A percentile compares a stretch with the other conserved stretches of the same genome.
These are phyloP conservation scores for Recurvomyces mirabilis DNA, from an alignment of 495 filamentous ascomycete genomes.

Conservation along the genomic window DNA sequence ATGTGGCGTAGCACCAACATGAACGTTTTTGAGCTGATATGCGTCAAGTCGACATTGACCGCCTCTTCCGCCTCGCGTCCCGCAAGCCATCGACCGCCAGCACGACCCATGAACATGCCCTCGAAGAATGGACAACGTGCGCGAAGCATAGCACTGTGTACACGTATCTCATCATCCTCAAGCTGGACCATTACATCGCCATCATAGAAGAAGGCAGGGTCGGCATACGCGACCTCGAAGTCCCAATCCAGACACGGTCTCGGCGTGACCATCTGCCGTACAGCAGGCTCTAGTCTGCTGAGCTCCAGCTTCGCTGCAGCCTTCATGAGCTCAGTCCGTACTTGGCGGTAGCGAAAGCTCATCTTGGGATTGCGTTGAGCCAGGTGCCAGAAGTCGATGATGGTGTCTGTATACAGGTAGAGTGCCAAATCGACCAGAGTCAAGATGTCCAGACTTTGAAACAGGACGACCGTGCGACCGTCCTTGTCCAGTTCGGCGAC, in stretches of 20 bases:
- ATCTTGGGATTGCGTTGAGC: slow-evolving; percentile 49
- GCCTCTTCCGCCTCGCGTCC: slow-evolving; percentile 39
- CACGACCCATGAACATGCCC: slow-evolving; percentile 75
- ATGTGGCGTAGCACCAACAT: slow-evolving; percentile 67
- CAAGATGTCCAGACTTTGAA: slow-evolving; percentile 60
- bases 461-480: slow-evolving; percentile 42
- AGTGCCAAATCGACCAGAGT: slow-evolving; percentile 66
- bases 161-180: slow-evolving; percentile 50
- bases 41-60: slow-evolving; percentile 69
- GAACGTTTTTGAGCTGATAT: slow-evolving; percentile 63
- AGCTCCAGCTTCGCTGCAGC: slow-evolving; percentile 57
- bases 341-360: slow-evolving; percentile 59
- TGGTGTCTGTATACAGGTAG: slow-evolving; percentile 68
- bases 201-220: slow-evolving; percentile 58
- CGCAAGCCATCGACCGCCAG: slow-evolving; percentile 71
- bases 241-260: slow-evolving; percentile 53
- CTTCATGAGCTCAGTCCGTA: slow-evolving; percentile 74
- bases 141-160: slow-evolving; percentile 68
- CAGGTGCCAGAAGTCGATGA: slow-evolving; percentile 76
- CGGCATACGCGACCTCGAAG: slow-evolving; percentile 52
- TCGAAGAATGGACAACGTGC: slow-evolving; percentile 87
- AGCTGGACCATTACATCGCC: slow-evolving; percentile 70
- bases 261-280: slow-evolving; percentile 58
- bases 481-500: slow-evolving; percentile 43
- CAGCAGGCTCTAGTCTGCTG: slow-evolving; percentile 57